These are phyloP conservation scores for Articulospora tetracladia DNA, from an alignment of 495 filamentous ascomycete genomes.

Conservation along the genomic window DNA sequence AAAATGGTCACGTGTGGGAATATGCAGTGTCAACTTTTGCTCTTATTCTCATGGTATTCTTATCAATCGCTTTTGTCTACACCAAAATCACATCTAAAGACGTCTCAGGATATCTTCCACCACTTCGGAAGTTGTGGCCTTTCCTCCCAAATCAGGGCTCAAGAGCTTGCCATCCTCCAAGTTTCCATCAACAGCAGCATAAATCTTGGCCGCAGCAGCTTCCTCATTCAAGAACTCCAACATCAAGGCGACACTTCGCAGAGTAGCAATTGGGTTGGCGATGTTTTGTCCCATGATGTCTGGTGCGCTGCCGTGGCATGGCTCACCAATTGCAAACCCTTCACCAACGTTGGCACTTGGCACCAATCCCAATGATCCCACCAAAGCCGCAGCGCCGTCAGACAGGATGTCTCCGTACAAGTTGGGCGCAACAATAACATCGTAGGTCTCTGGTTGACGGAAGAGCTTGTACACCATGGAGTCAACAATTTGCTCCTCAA, in stretches of 20 bases:
- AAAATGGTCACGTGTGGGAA: too few relatives aligned
- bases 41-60: background rate
- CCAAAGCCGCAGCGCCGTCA: constrained; percentile 91
- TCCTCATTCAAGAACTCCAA: constrained; percentile 90
- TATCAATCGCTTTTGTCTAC: background rate
- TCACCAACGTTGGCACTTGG: constrained; percentile 97
- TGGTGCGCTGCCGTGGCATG: constrained; percentile 93
- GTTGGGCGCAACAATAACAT: constrained; percentile 97
- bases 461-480: constrained; percentile 99
- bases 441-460: constrained; percentile 88
- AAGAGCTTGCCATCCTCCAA: constrained; percentile 77
- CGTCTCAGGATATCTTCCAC: constrained; percentile 84
- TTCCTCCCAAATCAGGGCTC: constrained; percentile 89
- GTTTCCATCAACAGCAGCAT: constrained; percentile 87
- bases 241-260: constrained; percentile 90
- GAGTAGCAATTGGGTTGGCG: constrained; percentile 93
- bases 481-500: constrained; percentile 99
- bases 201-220: constrained; percentile 81
- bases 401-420: constrained; percentile 96
- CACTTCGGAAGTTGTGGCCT: constrained; percentile 82
- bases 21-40: too few relatives aligned
- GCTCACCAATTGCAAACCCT: constrained; percentile 93
- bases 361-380: constrained; percentile 90
- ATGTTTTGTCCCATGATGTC: constrained; percentile 92
- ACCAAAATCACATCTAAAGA: constrained; percentile 51